Evolutionary conservation across 2,329 filamentous ascomycete genomes (phyloP), one percentile per base, ranked within the genome.

Genomic region (Fusarium verrucosum): DNA sequence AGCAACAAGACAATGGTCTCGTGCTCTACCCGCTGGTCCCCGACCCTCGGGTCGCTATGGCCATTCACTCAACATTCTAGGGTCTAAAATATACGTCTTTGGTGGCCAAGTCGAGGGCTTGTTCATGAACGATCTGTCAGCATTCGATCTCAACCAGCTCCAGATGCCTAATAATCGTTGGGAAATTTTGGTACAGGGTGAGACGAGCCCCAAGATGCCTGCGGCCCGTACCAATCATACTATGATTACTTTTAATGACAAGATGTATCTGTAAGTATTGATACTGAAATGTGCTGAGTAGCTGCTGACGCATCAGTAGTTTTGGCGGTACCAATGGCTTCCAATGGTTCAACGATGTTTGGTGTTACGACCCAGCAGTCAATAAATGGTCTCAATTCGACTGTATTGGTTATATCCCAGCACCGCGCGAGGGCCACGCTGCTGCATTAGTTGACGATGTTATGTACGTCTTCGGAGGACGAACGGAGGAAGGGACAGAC

Each of bases 331-430:
- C 95, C 3, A 97, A 99, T 74, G 95, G 95, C 36, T 87, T 94
- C 53, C 89, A 92, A 72, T 99, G 95, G 96, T 99, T 98, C 81
- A 99, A 98, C 76, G 95, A 99, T 75, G 95, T 99, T 43, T 99
- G 95, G 95, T 92, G 89, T 49, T 99, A 95, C 75, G 94, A 97
- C 72, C 91, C 94, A 9, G 84, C 88, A 52, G 81, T 86, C 41
- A 97, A 97, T 76, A 81, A 85, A 53, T 99, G 95, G 95, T 81
- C 87, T 10, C 90, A 96, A 74, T 84, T 97, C 53, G 94, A 98
- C 73, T 99, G 95, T 75, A 97, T 98, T 72, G 95, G 95, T 32
- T 99, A 97, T 76, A 98, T 99, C 58, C 95, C 96, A 2, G 89
- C 93, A 3, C 89, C 94, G 17, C 88, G 95, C 60, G 95, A 99